phyloP scores from a whole-genome alignment of 176 grass and related monocot species.

The Rhynchospora pubera region DNA sequence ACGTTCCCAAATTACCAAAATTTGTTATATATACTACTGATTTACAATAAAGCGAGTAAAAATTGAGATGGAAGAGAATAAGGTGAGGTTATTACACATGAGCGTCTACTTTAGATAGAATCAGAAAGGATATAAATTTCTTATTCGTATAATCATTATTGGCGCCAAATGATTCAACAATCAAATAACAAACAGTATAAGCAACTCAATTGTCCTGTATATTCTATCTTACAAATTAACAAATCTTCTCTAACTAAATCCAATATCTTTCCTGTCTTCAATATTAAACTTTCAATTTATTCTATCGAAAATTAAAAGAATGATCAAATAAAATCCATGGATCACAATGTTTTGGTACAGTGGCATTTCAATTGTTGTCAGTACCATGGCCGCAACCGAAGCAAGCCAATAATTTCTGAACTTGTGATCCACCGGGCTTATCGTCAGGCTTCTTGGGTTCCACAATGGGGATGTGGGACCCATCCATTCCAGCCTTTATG shows the following conservation, averaged over 20 bases:
- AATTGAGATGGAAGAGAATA: background rate
- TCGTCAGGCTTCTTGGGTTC: constrained; percentile 8
- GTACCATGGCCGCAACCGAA: constrained; percentile 19
- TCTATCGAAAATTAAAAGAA: background rate
- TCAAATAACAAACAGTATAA: background rate
- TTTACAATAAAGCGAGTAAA: background rate
- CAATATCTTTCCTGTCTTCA: background rate
- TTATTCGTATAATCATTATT: background rate
- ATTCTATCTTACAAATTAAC: background rate
- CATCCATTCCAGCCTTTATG: constrained; percentile 36
- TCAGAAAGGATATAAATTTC: background rate
- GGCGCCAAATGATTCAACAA: background rate
- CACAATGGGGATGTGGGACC: constrained; percentile 36
- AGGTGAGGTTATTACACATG: background rate
- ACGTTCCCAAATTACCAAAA: background rate
- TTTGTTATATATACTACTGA: background rate
- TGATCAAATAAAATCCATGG: background rate
- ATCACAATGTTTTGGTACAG: background rate
- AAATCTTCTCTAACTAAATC: background rate
- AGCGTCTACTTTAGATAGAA: background rate
- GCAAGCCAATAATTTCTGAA: constrained; percentile 40
- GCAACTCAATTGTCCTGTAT: background rate
- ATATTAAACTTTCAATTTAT: background rate
- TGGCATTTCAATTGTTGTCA: background rate
- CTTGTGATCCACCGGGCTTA: constrained; percentile 13